Evolutionary conservation across 108 stramenopile genomes (phyloP).

Genomic region (Fragilariopsis cylindrus): DNA sequence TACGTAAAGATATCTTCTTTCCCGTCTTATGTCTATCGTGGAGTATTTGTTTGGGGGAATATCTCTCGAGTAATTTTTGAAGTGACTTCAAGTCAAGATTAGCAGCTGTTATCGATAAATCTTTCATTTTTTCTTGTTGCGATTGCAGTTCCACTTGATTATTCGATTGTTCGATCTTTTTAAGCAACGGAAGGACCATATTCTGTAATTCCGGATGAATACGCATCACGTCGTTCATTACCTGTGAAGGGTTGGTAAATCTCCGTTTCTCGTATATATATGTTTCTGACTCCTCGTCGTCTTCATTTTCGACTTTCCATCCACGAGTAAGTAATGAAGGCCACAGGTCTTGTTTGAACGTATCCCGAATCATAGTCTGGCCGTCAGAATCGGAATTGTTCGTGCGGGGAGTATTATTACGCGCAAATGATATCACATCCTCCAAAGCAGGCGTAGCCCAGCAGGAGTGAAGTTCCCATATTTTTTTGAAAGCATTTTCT

Average conservation of each 20-base stretch:
- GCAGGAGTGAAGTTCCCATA: conserved; percentile 25
- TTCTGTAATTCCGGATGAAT: conserved; percentile 71
- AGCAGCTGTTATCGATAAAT: conserved; percentile 22
- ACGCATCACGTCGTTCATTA: conserved; percentile 52
- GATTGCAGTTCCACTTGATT: neutral
- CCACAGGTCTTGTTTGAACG: conserved; percentile 59
- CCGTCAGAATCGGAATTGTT: conserved; percentile 12
- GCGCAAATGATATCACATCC: conserved; percentile 54
- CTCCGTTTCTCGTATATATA: conserved; percentile 35
- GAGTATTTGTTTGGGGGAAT: conserved; percentile 72
- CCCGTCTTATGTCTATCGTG: conserved; percentile 46
- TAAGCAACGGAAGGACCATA: conserved; percentile 49
- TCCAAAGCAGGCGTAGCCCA: conserved; percentile 48
- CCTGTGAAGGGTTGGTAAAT: conserved; percentile 51
- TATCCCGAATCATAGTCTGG: conserved; percentile 5
- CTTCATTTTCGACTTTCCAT: conserved; percentile 53
- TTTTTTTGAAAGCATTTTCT: conserved; percentile 27
- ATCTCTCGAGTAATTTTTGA: conserved; percentile 49
- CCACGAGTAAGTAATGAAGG: conserved; percentile 63
- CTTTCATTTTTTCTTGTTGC: conserved; percentile 25
- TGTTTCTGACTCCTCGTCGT: conserved; percentile 28
- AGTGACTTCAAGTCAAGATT: conserved; percentile 42
- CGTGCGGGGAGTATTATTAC: conserved; percentile 32
- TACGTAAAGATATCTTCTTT: conserved; percentile 43
- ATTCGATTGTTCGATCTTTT: conserved; percentile 31